Percentiles rank a stretch among this genome's conserved stretches.
phyloP scores from a whole-genome alignment of 441 rosid species.

The Daphne laureola region DNA sequence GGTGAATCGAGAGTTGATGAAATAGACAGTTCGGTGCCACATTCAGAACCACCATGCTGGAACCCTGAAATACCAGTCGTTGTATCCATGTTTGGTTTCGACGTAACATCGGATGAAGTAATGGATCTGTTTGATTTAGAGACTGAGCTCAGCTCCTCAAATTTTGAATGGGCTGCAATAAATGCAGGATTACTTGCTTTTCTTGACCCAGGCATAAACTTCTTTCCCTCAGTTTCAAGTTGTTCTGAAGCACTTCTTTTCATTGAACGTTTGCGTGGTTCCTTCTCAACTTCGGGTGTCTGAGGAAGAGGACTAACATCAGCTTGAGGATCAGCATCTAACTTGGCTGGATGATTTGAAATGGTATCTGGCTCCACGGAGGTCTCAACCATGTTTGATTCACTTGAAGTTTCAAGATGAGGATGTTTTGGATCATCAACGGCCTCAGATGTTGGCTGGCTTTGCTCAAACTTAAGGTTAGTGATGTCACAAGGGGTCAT shows the following conservation, averaged over 20 bases:
- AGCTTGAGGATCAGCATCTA: conserved; percentile 25
- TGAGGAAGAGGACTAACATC: conserved; percentile 22
- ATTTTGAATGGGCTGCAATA: conserved; percentile 61
- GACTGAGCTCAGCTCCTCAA: conserved; percentile 55
- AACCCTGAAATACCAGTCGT: conserved; percentile 23
- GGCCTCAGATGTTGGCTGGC: conserved; percentile 19
- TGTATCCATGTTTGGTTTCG: conserved; percentile 31
- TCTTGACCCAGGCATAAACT: conserved; percentile 33
- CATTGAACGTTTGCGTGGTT: conserved; percentile 43
- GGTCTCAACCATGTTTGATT: conserved; percentile 27
- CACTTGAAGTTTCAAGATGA: conserved; percentile 32
- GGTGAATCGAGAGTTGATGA: conserved; percentile 87
- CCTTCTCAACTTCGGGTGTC: conserved; percentile 36
- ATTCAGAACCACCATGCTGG: conserved; percentile 63
- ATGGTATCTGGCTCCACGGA: conserved; percentile 24
- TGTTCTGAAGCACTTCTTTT: conserved; percentile 50
- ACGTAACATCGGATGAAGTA: conserved; percentile 29
- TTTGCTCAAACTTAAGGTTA: conserved; percentile 25
- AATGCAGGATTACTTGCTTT: conserved; percentile 63
- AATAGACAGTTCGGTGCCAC: conserved; percentile 87
- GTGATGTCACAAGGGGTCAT: conserved; percentile 27
- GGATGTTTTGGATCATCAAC: conserved; percentile 24
- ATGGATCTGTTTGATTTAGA: conserved; percentile 33
- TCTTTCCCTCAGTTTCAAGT: conserved; percentile 38
- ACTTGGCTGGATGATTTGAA: conserved; percentile 16